Conservation (phyloP, 352 stramenopile genomes). For the Globisporangium barbulae region DNA sequence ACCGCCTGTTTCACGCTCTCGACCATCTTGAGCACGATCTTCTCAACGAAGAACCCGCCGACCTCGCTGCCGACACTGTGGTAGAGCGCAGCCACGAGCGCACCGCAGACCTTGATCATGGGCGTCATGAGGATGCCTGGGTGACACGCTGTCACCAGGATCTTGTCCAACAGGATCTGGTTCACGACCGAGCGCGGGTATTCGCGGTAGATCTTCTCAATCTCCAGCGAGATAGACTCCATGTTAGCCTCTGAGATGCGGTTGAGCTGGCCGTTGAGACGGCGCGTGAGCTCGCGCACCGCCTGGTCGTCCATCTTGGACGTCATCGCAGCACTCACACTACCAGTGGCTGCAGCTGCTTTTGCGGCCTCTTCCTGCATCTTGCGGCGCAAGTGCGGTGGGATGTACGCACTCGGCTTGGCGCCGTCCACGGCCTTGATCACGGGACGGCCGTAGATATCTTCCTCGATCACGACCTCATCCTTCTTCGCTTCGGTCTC, state of each 20-base stretch:
- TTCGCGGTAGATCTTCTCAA: slow-evolving; percentile 80
- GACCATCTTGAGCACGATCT: slow-evolving; percentile 58
- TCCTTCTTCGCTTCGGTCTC: slow-evolving; percentile 24
- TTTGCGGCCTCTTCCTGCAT: slow-evolving; percentile 43
- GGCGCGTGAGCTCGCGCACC: slow-evolving; percentile 62
- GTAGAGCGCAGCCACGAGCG: slow-evolving; percentile 68
- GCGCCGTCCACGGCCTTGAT: slow-evolving; percentile 38
- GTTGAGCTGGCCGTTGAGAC: slow-evolving; percentile 89
- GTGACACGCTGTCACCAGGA: slow-evolving; percentile 61
- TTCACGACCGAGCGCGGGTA: slow-evolving; percentile 72
- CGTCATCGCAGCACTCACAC: slow-evolving; percentile 15
- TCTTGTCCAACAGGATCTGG: slow-evolving; percentile 62
- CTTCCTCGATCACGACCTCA: slow-evolving; percentile 54
- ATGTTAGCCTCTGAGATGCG: slow-evolving; percentile 91
- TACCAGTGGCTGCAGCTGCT: slow-evolving; percentile 23
- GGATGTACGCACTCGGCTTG: slow-evolving; percentile 73
- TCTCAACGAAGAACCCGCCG: slow-evolving; percentile 81
- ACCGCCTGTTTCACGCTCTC: slow-evolving; percentile 29
- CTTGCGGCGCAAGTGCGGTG: slow-evolving; percentile 81
- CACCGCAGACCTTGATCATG: slow-evolving; percentile 71
- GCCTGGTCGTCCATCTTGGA: slow-evolving; percentile 73
- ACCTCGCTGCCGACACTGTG: slow-evolving; percentile 77
- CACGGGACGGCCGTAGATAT: slow-evolving; percentile 82
- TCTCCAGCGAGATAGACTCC: slow-evolving; percentile 75
- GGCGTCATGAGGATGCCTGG: slow-evolving; percentile 71